Base-by-base conservation (phyloP, 306 rosid genomes). In the Dalbergia cochinchinensis region DNA sequence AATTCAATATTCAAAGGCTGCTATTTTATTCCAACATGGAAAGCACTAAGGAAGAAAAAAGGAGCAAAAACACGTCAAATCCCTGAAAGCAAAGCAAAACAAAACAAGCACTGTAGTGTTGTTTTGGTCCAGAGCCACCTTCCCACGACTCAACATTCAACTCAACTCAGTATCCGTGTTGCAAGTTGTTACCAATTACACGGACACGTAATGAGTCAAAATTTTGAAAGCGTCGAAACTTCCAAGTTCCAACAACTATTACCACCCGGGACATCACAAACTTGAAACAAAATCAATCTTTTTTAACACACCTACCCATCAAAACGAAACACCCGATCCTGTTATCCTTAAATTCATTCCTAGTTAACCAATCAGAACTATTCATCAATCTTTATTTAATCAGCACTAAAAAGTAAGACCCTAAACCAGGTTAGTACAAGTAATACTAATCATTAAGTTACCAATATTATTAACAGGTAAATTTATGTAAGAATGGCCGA, bases 51-150 rank as follows among this genome's bases (percentile, higher is more conserved):
- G 8, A 39, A 44, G 11, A 60, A 64, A 57, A 3, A 3, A 4
- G 4, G 26, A 78, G 20, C 4, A 0, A 45, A 82, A 58, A 22
- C 79, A 41, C 19, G 45, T 8, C 8, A 78, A 60, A 54, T 15
- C 41, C 53, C 12, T 37, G 33, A 65, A 74, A 14, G 39, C 58
- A 71, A 47, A 53, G 45, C 37, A 60, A 57, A 11, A 26, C 9
- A 9, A 18, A 26, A 19, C 62, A 61, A 64, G 41, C 31, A 20
- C 44, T 6, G 2, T 1, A 61, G 2, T 16, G 31, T 57, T 39
- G 60, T 35, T 57, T 20, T 19, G 78, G 85, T 81, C 83, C 72
- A n/a, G 65, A 77, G 83, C 81, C 85, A 76, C 48, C 80, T 33
- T 34, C 37, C 1, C 47, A 48, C 62, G 12, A 59, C 54, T 18